Conservation (phyloP, 257 asterid species). For the Leptodermis oblonga region DNA sequence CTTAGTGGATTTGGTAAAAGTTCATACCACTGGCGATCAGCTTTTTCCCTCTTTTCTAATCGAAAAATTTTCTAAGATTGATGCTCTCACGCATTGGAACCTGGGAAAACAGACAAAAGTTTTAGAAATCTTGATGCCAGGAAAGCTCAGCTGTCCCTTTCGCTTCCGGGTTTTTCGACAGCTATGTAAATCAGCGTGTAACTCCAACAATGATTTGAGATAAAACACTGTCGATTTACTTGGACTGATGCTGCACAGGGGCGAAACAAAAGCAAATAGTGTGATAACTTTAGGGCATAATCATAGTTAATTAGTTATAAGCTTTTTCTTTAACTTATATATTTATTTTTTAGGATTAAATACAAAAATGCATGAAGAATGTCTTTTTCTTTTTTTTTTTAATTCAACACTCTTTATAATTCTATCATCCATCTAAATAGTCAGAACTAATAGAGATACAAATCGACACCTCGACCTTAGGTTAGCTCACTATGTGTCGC, state of each 20-base stretch:
- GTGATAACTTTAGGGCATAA: not conserved
- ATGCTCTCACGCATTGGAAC: conserved; percentile 1
- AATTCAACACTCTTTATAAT: no score
- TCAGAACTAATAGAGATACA: no score
- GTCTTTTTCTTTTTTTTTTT: no score
- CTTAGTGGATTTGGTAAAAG: conserved; percentile 6
- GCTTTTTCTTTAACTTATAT: no score
- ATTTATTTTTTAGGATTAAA: no score
- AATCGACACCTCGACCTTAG: no score
- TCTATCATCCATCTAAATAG: no score
- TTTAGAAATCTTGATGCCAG: not conserved
- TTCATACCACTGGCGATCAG: not conserved
- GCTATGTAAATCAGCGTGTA: not conserved
- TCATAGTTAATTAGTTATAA: no score
- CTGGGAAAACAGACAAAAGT: not conserved
- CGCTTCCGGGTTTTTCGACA: not conserved
- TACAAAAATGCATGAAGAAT: no score
- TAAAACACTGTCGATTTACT: not conserved
- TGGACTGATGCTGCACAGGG: not conserved
- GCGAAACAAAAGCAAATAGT: not conserved
- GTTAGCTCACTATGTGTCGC: no score
- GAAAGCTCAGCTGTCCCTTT: conserved; percentile 8
- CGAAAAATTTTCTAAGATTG: not conserved
- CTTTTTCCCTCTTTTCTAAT: not conserved
- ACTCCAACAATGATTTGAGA: not conserved